These are phyloP conservation scores for Lasiosphaeria ovina DNA, from an alignment of 495 filamentous ascomycete species.

Conservation along the genomic window DNA sequence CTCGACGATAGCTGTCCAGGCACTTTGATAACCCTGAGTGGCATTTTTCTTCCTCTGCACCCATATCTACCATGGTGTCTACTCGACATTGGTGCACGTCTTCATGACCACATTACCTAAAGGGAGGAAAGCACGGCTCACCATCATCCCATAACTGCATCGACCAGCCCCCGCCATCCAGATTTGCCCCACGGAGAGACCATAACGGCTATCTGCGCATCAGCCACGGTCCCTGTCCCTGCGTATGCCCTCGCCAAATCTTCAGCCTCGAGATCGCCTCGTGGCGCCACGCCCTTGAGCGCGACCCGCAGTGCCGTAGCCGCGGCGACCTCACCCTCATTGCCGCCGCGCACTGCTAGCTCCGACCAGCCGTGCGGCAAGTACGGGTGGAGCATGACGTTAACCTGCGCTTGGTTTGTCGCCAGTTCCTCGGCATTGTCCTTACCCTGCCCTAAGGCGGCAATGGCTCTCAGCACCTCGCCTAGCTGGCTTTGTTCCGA, in stretches of 20 bases:
- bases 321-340: conserved; percentile 55
- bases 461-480: conserved; percentile 46
- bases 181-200: conserved; percentile 72
- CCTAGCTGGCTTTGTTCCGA: conserved; percentile 46
- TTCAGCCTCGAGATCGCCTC: conserved; percentile 62
- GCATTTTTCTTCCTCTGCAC: too few relatives aligned
- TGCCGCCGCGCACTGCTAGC: conserved; percentile 52
- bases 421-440: conserved; percentile 26
- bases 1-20: too few relatives aligned
- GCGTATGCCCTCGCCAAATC: conserved; percentile 75
- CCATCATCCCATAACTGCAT: conserved; percentile 25
- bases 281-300: conserved; percentile 65
- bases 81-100: neutral
- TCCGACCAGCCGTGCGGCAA: conserved; percentile 75
- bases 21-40: too few relatives aligned
- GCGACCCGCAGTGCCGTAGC: conserved; percentile 82
- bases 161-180: conserved; percentile 58
- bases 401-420: conserved; percentile 56
- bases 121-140: neutral
- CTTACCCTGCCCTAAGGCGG: conserved; percentile 34
- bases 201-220: conserved; percentile 75
- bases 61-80: too few relatives aligned
- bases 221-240: conserved; percentile 65
- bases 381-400: conserved; percentile 75
- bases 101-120: neutral